Conservation (phyloP, 371 early-diverging fungal genomes). For the Mortierella sp. region DNA sequence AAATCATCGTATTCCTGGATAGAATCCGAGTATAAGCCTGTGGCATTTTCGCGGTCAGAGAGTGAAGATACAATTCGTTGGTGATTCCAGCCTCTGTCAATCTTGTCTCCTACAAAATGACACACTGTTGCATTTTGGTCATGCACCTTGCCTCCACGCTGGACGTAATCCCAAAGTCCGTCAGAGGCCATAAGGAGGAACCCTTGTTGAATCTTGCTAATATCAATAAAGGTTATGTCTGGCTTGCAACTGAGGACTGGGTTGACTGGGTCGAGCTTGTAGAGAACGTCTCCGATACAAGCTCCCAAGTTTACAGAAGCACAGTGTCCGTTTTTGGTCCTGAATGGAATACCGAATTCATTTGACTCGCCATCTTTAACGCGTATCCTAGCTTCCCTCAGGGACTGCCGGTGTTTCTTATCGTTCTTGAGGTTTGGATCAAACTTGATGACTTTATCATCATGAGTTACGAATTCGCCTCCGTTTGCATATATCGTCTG, state of each 20-base stretch:
- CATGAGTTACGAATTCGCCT: slow-evolving; percentile 76
- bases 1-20: slow-evolving; percentile 58
- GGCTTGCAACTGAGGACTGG: slow-evolving; percentile 74
- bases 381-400: slow-evolving; percentile 74
- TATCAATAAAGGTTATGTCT: slow-evolving; percentile 68
- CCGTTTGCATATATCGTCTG: slow-evolving; percentile 74
- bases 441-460: slow-evolving; percentile 72
- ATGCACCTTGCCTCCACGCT: slow-evolving; percentile 45
- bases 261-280: slow-evolving; percentile 68
- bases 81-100: slow-evolving; percentile 53
- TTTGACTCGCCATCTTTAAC: slow-evolving; percentile 58
- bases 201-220: slow-evolving; percentile 39
- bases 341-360: slow-evolving; percentile 54
- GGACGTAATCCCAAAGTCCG: slow-evolving; percentile 57
- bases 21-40: slow-evolving; percentile 47
- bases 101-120: slow-evolving; percentile 52
- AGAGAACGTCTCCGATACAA: slow-evolving; percentile 75
- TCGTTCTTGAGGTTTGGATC: slow-evolving; percentile 60
- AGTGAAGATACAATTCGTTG: slow-evolving; percentile 50
- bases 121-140: slow-evolving; percentile 52
- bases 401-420: slow-evolving; percentile 66
- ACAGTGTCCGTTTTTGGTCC: slow-evolving; percentile 60
- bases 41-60: slow-evolving; percentile 47
- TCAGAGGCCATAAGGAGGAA: slow-evolving; percentile 58
- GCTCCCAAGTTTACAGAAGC: slow-evolving; percentile 75